Evolutionary conservation across 2,329 filamentous ascomycete genomes (phyloP), one percentile per base, ranked within the genome.

Genomic region (Colletotrichum sp.): DNA sequence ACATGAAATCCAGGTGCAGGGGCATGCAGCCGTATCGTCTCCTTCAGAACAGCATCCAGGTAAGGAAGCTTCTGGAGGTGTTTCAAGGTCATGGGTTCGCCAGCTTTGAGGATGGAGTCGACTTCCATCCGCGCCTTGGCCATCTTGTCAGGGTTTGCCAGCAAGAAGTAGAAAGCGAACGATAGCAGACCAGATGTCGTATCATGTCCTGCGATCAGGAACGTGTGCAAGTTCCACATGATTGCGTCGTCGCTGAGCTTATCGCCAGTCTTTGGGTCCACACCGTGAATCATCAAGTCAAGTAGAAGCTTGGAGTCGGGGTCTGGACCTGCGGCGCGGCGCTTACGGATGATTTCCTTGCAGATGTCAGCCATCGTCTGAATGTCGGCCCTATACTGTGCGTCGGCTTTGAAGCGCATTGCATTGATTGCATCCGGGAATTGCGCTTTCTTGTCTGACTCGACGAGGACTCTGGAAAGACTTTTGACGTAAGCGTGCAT

Each of bases 211-310:
- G 92, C 92, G 79, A 93, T 92, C 12, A 95, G 83, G 78, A 95
- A 95, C 0, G 93, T 95, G 75, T 94, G 92, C 84, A 95, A 91
- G 78, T 95, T 94, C 81, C 93, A 88, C 18, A 91, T 89, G 77
- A 95, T 93, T 65, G 88, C 90, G 6, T 89, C 86, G 75, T 94
- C 92, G 2, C 86, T 89, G 78, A 95, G 85, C n/a, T 88, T 89
- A 79, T 92, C 86, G 15, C 93, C 93, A 6, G 93, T 95, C 83
- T 92, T 90, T 2, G 92, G 89, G 80, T 96, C 94, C 13, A 88
- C 88, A 0, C 92, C 93, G 8, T 92, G 86, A 60, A 96, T 85
- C 92, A 96, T 94, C 36, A 93, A 91, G 76, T 91, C 90, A 13
- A 96, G 84, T 8, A 96, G 85, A 82, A 94, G 71, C 96, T 88